Percentiles rank a stretch among this genome's conserved stretches.
These are phyloP conservation scores for Crithidia brevicula DNA, from an alignment of 208 protist species.

Conservation along the genomic window DNA sequence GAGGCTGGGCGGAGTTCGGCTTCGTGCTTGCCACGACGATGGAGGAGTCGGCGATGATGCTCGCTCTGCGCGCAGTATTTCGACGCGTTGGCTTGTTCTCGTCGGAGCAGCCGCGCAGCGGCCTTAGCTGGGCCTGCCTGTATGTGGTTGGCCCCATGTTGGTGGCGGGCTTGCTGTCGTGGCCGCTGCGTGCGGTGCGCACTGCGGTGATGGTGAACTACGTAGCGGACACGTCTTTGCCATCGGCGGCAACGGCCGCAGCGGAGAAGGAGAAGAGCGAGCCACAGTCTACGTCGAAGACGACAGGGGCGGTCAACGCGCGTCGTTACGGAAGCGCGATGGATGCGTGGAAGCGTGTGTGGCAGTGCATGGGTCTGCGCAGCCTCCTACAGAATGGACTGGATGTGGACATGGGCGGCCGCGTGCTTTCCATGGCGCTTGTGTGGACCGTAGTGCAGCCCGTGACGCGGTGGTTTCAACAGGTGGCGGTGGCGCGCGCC, in stretches of 20 bases:
- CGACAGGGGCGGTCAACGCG: not conserved
- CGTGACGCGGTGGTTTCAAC: conserved; percentile 22
- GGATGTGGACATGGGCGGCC: conserved; percentile 39
- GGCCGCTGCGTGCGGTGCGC: conserved; percentile 30
- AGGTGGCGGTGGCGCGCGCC: conserved; percentile 4
- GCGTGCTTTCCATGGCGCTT: conserved; percentile 29
- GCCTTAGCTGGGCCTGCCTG: not conserved
- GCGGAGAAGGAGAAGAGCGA: not conserved
- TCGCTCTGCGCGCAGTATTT: conserved; percentile 8
- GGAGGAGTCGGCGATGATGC: conserved; percentile 19
- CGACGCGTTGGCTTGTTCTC: not conserved
- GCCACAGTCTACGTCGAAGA: not conserved
- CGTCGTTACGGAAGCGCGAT: conserved; percentile 14
- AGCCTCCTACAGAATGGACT: conserved; percentile 38
- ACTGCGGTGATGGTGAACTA: conserved; percentile 35
- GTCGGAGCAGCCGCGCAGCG: not conserved
- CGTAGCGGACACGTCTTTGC: conserved; percentile 26
- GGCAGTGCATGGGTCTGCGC: conserved; percentile 12
- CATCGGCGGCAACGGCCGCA: not conserved
- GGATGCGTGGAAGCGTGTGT: conserved; percentile 10
- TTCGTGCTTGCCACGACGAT: conserved; percentile 22
- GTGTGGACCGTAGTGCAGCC: conserved; percentile 33
- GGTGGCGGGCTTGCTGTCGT: conserved; percentile 21
- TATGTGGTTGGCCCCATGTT: conserved; percentile 13
- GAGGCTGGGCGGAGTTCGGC: conserved; percentile 26